Evolutionary conservation across 2,329 filamentous ascomycete species (phyloP).

Genomic region (Paraconiothyrium brasiliense): DNA sequence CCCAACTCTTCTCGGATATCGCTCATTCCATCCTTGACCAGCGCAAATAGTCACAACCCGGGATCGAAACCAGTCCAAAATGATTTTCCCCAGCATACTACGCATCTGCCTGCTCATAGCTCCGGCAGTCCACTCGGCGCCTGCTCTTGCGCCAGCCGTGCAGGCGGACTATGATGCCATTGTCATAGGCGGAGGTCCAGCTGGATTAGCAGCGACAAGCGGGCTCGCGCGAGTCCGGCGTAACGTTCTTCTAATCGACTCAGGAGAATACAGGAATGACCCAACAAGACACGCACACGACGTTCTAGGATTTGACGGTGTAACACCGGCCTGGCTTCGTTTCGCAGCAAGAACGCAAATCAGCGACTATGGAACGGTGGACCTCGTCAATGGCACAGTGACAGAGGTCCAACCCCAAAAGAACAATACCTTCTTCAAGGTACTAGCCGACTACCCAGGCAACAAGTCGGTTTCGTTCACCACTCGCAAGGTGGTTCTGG

Average conservation of each 20-base stretch:
- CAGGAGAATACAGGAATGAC: slow-evolving; percentile 11
- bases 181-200: slow-evolving; percentile 8
- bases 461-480: slow-evolving; percentile 10
- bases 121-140: background rate
- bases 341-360: slow-evolving; percentile 8
- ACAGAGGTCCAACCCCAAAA: slow-evolving; percentile 6
- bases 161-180: slow-evolving; percentile 27
- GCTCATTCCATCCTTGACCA: background rate
- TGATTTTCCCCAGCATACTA: background rate
- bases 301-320: slow-evolving; percentile 10
- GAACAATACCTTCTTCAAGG: slow-evolving; percentile 13
- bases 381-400: slow-evolving; percentile 10
- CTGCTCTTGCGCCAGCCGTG: background rate
- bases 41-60: background rate
- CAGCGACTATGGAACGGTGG: slow-evolving; percentile 9
- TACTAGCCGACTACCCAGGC: slow-evolving; percentile 1
- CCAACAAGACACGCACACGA: slow-evolving; percentile 12
- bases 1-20: background rate
- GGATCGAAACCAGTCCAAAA: background rate
- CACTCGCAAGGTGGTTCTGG: slow-evolving; percentile 7
- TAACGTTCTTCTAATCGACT: slow-evolving; percentile 11
- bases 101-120: background rate
- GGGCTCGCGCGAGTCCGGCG: slow-evolving; percentile 13
- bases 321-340: slow-evolving; percentile 12
- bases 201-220: slow-evolving; percentile 10